Evolutionary conservation across 2,329 filamentous ascomycete genomes (phyloP).

Genomic region (Penicillium freii): DNA sequence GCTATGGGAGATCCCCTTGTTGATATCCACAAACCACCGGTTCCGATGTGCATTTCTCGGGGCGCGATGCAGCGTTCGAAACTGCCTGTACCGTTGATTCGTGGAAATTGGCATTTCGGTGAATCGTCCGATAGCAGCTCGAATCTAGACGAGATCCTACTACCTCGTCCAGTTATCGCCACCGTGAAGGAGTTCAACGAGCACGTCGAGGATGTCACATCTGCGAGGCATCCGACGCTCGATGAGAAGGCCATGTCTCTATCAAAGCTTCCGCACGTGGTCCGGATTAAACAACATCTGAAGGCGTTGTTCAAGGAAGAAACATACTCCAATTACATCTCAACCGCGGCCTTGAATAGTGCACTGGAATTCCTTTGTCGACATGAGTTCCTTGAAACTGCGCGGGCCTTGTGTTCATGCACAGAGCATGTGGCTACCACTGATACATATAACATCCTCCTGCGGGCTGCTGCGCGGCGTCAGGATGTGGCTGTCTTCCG

Average conservation of each 20-base stretch:
- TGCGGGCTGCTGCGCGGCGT: conserved; percentile 38
- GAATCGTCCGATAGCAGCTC: conserved; percentile 3
- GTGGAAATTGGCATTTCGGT: conserved; percentile 31
- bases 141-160: conserved; percentile 16
- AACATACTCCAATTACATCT: conserved; percentile 31
- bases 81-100: conserved; percentile 28
- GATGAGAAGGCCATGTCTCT: conserved; percentile 4
- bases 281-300: conserved; percentile 26
- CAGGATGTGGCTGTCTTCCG: conserved; percentile 43
- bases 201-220: conserved; percentile 41
- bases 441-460: conserved; percentile 48
- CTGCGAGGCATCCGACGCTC: conserved; percentile 18
- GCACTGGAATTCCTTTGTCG: conserved; percentile 41
- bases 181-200: conserved; percentile 39
- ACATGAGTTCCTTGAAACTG: conserved; percentile 31
- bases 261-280: conserved; percentile 10
- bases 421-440: conserved; percentile 39
- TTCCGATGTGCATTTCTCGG: conserved; percentile 34
- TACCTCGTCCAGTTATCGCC: conserved; percentile 20
- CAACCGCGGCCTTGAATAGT: conserved; percentile 43
- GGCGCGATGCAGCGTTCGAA: conserved; percentile 24
- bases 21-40: conserved; percentile 27
- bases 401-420: conserved; percentile 35
- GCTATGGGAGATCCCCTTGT: conserved; percentile 29
- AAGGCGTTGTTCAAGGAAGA: conserved; percentile 35